These are phyloP conservation scores for Yamadazyma akitaensis DNA, from an alignment of 805 yeast genomes.

Conservation along the genomic window DNA sequence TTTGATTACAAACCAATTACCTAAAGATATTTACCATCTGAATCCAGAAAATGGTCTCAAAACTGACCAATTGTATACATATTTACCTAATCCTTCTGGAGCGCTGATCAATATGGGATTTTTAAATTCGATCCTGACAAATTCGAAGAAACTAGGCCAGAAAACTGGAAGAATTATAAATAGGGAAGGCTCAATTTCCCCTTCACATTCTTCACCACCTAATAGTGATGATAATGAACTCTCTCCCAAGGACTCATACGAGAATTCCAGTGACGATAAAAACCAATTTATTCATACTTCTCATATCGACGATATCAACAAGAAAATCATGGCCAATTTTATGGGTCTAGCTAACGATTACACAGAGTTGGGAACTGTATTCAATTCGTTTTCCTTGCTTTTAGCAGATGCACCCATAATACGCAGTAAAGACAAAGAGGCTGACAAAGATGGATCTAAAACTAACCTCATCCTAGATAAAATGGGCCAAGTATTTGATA, in stretches of 20 bases:
- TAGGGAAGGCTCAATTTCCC: neutral
- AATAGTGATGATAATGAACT: conserved; percentile 4
- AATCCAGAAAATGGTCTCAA: conserved; percentile 44
- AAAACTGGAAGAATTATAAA: conserved; percentile 20
- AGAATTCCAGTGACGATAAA: neutral
- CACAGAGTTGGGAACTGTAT: conserved; percentile 67
- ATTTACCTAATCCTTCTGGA: conserved; percentile 32
- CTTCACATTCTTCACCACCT: neutral
- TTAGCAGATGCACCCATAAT: conserved; percentile 28
- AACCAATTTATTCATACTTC: conserved; percentile 25
- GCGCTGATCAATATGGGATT: conserved; percentile 28
- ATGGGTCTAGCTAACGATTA: conserved; percentile 60
- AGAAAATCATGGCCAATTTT: conserved; percentile 51
- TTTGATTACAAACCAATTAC: conserved; percentile 35
- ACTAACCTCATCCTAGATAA: conserved; percentile 54
- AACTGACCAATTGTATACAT: conserved; percentile 31
- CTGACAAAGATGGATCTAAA: conserved; percentile 26
- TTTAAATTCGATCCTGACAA: conserved; percentile 23
- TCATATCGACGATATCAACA: conserved; percentile 56
- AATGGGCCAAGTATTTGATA: conserved; percentile 83
- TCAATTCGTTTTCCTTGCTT: conserved; percentile 54
- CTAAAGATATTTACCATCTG: conserved; percentile 38
- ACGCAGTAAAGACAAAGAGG: conserved; percentile 21
- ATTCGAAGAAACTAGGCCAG: conserved; percentile 23
- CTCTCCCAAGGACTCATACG: conserved; percentile 6